These are phyloP conservation scores for Penicillium taxi DNA, from an alignment of 495 filamentous ascomycete genomes.

Conservation along the genomic window DNA sequence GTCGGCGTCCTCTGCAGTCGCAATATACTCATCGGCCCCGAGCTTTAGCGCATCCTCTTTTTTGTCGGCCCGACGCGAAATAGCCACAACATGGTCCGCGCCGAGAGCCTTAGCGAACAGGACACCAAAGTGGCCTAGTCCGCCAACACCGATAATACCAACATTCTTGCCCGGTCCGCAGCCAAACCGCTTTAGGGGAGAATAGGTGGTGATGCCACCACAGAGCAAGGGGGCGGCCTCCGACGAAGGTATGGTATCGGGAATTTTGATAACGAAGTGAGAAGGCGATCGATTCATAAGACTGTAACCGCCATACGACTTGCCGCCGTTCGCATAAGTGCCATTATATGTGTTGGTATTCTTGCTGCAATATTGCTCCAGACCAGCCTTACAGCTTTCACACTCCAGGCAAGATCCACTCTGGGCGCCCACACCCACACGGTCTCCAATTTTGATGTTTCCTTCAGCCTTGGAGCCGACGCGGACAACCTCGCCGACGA, in stretches of 20 bases:
- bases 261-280: slow-evolving; percentile 75
- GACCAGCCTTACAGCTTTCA: slow-evolving; percentile 53
- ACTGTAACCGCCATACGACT: slow-evolving; percentile 62
- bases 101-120: slow-evolving; percentile 60
- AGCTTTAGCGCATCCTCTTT: slow-evolving; percentile 59
- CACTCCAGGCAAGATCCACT: slow-evolving; percentile 66
- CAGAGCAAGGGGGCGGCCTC: slow-evolving; percentile 83
- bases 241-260: slow-evolving; percentile 48
- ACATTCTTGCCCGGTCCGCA: slow-evolving; percentile 75
- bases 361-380: slow-evolving; percentile 59
- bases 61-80: slow-evolving; percentile 63
- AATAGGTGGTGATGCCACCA: slow-evolving; percentile 71
- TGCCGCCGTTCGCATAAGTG: slow-evolving; percentile 44
- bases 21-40: slow-evolving; percentile 61
- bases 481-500: slow-evolving; percentile 67
- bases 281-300: slow-evolving; percentile 63
- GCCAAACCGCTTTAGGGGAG: slow-evolving; percentile 63
- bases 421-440: slow-evolving; percentile 84
- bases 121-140: slow-evolving; percentile 64
- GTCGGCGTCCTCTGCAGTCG: slow-evolving; percentile 66
- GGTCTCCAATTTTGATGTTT: slow-evolving; percentile 69
- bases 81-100: slow-evolving; percentile 70
- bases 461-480: slow-evolving; percentile 57
- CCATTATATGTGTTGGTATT: slow-evolving; percentile 44
- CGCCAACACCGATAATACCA: slow-evolving; percentile 77